Conservation (phyloP, 2,329 filamentous ascomycete genomes). For the Plectosphaerella sp. region DNA sequence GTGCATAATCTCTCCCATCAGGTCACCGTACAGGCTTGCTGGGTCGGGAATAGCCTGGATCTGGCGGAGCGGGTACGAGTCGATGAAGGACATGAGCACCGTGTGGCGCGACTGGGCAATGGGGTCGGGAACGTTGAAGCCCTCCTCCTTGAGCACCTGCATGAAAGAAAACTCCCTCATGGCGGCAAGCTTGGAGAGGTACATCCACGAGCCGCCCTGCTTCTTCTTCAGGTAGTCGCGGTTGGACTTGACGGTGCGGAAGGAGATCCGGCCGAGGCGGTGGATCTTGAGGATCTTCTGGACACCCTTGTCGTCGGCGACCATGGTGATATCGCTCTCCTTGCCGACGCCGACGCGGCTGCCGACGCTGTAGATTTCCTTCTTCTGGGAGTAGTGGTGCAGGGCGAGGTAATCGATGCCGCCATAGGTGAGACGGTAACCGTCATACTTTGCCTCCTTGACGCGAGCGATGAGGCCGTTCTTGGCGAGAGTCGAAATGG, state of each 20-base stretch:
- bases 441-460: slow-evolving; percentile 96
- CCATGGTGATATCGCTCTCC: slow-evolving; percentile 94
- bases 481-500: slow-evolving; percentile 89
- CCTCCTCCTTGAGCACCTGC: slow-evolving; percentile 76
- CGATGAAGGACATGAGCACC: slow-evolving; percentile 90
- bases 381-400: slow-evolving; percentile 77
- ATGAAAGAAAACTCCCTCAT: slow-evolving; percentile 96
- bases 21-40: slow-evolving; percentile 80
- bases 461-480: slow-evolving; percentile 84
- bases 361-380: slow-evolving; percentile 84
- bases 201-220: slow-evolving; percentile 88
- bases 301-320: slow-evolving; percentile 71
- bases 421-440: slow-evolving; percentile 93
- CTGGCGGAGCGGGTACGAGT: slow-evolving; percentile 87
- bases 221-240: slow-evolving; percentile 88
- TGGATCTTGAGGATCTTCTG: slow-evolving; percentile 94
- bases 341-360: slow-evolving; percentile 95
- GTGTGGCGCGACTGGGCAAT: slow-evolving; percentile 89
- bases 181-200: slow-evolving; percentile 87
- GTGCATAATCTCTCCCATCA: slow-evolving; percentile 80
- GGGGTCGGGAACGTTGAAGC: slow-evolving; percentile 85
- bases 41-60: slow-evolving; percentile 81
- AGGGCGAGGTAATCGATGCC: slow-evolving; percentile 97
- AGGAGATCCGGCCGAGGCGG: slow-evolving; percentile 89
- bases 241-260: slow-evolving; percentile 93